Percentiles rank a stretch among this genome's conserved stretches.
These are phyloP conservation scores for Rosa rugosa DNA, from an alignment of 306 rosid species.

Conservation along the genomic window DNA sequence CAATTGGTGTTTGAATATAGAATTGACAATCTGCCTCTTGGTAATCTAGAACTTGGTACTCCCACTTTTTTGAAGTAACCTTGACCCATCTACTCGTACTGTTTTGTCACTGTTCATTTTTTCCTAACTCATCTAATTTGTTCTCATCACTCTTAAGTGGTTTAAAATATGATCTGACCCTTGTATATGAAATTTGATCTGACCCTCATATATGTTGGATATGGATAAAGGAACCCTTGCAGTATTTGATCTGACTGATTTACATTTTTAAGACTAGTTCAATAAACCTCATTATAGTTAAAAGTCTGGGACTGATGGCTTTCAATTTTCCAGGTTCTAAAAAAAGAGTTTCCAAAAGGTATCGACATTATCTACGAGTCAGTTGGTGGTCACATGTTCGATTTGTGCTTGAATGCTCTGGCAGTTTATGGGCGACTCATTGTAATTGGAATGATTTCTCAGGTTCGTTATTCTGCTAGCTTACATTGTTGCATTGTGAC, in stretches of 20 bases:
- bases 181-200: too few relatives aligned
- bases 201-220: slow-evolving; percentile 1
- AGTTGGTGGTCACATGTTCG: slow-evolving; percentile 93
- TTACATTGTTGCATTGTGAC: slow-evolving; percentile 11
- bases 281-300: slow-evolving; percentile 5
- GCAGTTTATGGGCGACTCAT: slow-evolving; percentile 78
- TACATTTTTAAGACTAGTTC: neutral
- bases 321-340: slow-evolving; percentile 58
- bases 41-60: neutral
- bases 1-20: neutral
- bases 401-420: slow-evolving; percentile 82
- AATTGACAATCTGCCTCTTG: too few relatives aligned
- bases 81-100: neutral
- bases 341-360: slow-evolving; percentile 76
- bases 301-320: neutral
- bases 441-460: slow-evolving; percentile 97
- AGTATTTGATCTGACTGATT: slow-evolving; percentile 1
- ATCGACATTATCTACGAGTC: slow-evolving; percentile 88
- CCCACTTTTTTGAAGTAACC: slow-evolving; percentile 7
- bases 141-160: neutral
- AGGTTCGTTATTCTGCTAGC: slow-evolving; percentile 53
- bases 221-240: neutral
- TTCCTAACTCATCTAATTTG: neutral
- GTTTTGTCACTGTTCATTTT: neutral
- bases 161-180: too few relatives aligned